Base-by-base conservation (phyloP, 1,139 yeast genomes). In the Suhomyces atakaporum region DNA sequence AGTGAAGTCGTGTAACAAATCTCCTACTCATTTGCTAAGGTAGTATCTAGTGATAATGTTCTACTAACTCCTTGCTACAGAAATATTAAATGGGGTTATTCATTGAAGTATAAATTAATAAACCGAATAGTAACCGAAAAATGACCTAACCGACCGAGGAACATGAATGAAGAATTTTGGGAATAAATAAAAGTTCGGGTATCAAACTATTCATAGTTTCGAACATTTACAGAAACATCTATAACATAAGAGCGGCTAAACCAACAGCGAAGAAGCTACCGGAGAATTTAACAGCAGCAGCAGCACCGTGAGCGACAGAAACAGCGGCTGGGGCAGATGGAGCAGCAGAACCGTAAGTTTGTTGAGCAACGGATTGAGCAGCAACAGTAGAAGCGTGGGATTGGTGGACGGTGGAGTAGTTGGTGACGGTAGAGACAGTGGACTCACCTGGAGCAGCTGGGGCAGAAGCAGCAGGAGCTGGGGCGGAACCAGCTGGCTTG, bases 191-290 rank as follows among this genome's bases (percentile, higher is more conserved):
- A n/a, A n/a, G n/a, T n/a, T n/a, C n/a, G 20, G 20, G 7, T 18
- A 18, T 8, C 8, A 18, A 8, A 5, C 20, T 18, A 18, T 18
- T 28, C 16, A 14, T 12, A 13, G 24, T 7, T 12, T 8, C 14
- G 29, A 24, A 24, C 18, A 20, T n/a, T n/a, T n/a, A n/a, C n/a
- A n/a, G 28, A 25, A 22, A 16, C 22, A 12, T 27, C 40, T 33
- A 44, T 27, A 42, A 22, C 36, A 44, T 25, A 24, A 42, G 25
- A 18, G 46, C 44, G 25, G 31, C 40, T 16, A 43, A 29, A 22
- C 43, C 49, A 21, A 36, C 31, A 25, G 38, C 39, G 15, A 40
- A 26, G 15, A 43, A 25, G 18, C 41, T 44, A 15, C 32, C 23
- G 13, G 47, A 39, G 7, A 33, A 22, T 29, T 34, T 35, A 20